Percentiles rank a stretch among this genome's conserved stretches.
phyloP scores from a whole-genome alignment of 2,329 filamentous ascomycete genomes.

The Aspergillus alliaceus region DNA sequence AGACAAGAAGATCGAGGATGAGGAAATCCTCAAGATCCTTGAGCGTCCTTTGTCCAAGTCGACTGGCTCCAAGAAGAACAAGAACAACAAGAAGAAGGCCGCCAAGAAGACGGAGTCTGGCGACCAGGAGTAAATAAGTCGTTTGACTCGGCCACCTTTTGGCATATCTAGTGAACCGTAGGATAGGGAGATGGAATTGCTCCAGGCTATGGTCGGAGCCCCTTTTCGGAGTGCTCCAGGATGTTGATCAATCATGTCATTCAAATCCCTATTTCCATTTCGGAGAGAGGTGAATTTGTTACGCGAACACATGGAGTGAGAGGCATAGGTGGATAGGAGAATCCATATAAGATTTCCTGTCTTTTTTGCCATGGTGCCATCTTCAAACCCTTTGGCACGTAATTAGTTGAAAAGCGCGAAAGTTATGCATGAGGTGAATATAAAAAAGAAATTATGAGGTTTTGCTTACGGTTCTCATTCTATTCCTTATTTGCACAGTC shows the following conservation, averaged over 20 bases:
- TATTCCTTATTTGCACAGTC: background rate
- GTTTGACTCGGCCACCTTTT: conserved; percentile 14
- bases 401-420: conserved; percentile 17
- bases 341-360: conserved; percentile 6
- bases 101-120: conserved; percentile 46
- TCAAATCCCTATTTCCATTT: conserved; percentile 2
- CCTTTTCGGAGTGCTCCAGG: conserved; percentile 6
- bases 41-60: conserved; percentile 74
- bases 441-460: conserved; percentile 4
- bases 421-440: conserved; percentile 13
- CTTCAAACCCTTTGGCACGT: conserved; percentile 16
- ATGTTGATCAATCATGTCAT: conserved; percentile 5
- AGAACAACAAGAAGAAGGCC: conserved; percentile 84
- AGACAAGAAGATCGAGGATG: conserved; percentile 96
- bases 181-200: conserved; percentile 16
- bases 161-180: conserved; percentile 14
- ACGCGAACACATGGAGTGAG: conserved; percentile 1
- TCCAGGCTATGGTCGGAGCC: conserved; percentile 17
- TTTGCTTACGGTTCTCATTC: background rate
- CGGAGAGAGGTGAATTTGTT: background rate
- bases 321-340: conserved; percentile 2
- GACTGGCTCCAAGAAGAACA: conserved; percentile 72
- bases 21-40: conserved; percentile 92
- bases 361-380: conserved; percentile 4
- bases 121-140: conserved; percentile 42